Evolutionary conservation across 768 basidiomycete genomes (phyloP).

Genomic region (Lactarius trivialis): DNA sequence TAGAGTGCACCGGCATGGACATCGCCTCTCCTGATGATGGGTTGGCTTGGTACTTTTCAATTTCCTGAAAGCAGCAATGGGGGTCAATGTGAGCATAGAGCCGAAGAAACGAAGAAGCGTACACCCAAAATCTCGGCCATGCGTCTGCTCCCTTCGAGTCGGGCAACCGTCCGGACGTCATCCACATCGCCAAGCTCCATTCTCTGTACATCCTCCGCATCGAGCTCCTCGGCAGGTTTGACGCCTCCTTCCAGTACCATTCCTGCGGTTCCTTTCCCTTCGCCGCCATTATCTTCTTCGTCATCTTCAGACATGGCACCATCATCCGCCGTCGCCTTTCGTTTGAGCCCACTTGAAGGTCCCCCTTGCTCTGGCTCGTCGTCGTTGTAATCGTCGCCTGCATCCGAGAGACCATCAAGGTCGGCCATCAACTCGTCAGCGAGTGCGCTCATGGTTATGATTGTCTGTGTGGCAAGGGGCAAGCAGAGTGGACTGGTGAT

Average conservation of each 20-base stretch:
- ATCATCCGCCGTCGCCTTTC: slow-evolving; percentile 54
- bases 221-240: slow-evolving; percentile 91
- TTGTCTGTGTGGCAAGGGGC: background rate
- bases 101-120: slow-evolving; percentile 10
- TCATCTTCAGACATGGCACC: slow-evolving; percentile 52
- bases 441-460: slow-evolving; percentile 58
- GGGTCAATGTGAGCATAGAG: background rate
- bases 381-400: slow-evolving; percentile 44
- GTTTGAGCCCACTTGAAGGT: slow-evolving; percentile 43
- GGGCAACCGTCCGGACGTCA: slow-evolving; percentile 85
- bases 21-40: slow-evolving; percentile 77
- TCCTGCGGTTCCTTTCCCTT: slow-evolving; percentile 38
- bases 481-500: background rate
- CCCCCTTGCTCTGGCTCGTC: slow-evolving; percentile 27
- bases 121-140: slow-evolving; percentile 87
- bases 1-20: slow-evolving; percentile 74
- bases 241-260: slow-evolving; percentile 83
- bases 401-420: slow-evolving; percentile 77
- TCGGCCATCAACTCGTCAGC: slow-evolving; percentile 93
- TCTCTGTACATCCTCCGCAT: slow-evolving; percentile 86
- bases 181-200: slow-evolving; percentile 86
- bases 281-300: slow-evolving; percentile 39
- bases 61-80: slow-evolving; percentile 56
- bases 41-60: slow-evolving; percentile 75
- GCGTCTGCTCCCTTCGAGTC: slow-evolving; percentile 78